Conservation (phyloP, 176 grass and related monocot species). For the Luzula sylvatica region DNA sequence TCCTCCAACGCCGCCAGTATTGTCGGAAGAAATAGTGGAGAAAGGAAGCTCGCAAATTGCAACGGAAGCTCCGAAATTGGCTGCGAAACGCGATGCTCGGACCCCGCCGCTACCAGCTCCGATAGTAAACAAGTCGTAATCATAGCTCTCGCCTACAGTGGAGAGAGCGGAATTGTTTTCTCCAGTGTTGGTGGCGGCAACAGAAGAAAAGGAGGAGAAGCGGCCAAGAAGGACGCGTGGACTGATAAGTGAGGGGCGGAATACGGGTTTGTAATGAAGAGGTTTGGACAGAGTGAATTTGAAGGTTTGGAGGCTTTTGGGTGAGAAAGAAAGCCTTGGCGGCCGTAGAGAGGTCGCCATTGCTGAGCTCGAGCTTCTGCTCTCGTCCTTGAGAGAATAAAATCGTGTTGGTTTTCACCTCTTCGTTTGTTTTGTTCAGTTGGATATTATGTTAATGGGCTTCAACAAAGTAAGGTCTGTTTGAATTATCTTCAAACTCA, state of each 20-base stretch:
- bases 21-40: conserved; percentile 58
- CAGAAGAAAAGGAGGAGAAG: conserved; percentile 16
- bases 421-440: too few species aligned
- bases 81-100: conserved; percentile 75
- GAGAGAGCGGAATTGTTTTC: conserved; percentile 22
- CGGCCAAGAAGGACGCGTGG: conserved; percentile 17
- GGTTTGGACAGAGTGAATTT: conserved; percentile 25
- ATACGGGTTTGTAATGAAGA: conserved; percentile 1
- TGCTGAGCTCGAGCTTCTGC: background rate
- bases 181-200: conserved; percentile 7
- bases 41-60: conserved; percentile 92
- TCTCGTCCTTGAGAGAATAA: too few species aligned
- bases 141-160: conserved; percentile 29
- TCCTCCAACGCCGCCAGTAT: conserved; percentile 61
- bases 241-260: conserved; percentile 18
- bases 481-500: too few species aligned
- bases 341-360: conserved; percentile 31
- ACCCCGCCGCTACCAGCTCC: conserved; percentile 91
- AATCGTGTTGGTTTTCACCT: too few species aligned
- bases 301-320: conserved; percentile 41
- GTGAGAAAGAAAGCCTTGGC: conserved; percentile 43
- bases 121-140: conserved; percentile 89
- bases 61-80: conserved; percentile 56
- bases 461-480: too few species aligned
- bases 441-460: too few species aligned